Conservation (phyloP, 2,329 filamentous ascomycete species). For the Ceratocystis variospora region DNA sequence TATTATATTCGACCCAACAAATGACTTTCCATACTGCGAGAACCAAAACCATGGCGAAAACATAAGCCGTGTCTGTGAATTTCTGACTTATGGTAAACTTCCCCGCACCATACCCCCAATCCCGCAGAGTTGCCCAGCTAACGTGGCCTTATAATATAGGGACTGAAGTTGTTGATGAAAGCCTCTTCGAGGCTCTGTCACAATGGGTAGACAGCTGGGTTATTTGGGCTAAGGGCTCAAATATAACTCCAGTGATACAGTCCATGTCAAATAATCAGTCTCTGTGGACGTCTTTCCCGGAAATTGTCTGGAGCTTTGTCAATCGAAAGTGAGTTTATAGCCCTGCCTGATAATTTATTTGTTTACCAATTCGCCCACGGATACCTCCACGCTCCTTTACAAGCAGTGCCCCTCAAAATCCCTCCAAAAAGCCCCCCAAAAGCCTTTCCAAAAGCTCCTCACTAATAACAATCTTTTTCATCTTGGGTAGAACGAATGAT, state of each 20-base stretch:
- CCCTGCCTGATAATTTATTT: not conserved
- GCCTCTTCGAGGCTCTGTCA: conserved; percentile 32
- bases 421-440: not conserved
- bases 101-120: conserved; percentile 19
- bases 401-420: too few species aligned
- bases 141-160: conserved; percentile 28
- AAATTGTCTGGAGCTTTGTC: conserved; percentile 32
- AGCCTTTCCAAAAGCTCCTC: not conserved
- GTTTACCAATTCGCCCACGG: too few species aligned
- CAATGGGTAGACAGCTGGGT: conserved; percentile 41
- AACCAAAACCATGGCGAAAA: conserved; percentile 26
- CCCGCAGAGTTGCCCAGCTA: not conserved
- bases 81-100: conserved; percentile 26
- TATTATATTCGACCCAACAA: conserved; percentile 30
- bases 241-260: conserved; percentile 28
- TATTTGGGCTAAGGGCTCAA: conserved; percentile 27
- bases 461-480: not conserved
- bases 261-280: conserved; percentile 32
- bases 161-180: conserved; percentile 28
- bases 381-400: not conserved
- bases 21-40: conserved; percentile 35
- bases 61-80: conserved; percentile 28
- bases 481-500: not conserved
- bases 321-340: conserved; percentile 18
- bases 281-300: conserved; percentile 42